A percentile compares a stretch with the other conserved stretches of the same genome.
These are phyloP conservation scores for Penicillium macrosclerotiorum DNA, from an alignment of 495 filamentous ascomycete genomes.

Conservation along the genomic window DNA sequence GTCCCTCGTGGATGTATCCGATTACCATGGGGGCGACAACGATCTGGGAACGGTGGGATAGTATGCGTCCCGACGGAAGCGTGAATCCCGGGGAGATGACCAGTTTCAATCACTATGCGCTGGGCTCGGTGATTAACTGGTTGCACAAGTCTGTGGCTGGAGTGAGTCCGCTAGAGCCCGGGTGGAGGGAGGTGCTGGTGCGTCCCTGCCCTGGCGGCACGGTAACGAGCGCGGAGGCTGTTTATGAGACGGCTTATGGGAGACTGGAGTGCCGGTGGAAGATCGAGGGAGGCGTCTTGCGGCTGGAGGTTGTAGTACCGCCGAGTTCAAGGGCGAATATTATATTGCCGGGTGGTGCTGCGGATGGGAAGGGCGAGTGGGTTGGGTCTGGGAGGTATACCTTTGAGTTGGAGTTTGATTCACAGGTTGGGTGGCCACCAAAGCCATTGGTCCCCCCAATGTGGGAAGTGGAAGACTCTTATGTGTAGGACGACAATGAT, in stretches of 20 bases:
- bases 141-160: conserved; percentile 28
- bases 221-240: conserved; percentile 17
- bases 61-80: conserved; percentile 45
- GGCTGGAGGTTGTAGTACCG: conserved; percentile 25
- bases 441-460: conserved; percentile 18
- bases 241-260: conserved; percentile 30
- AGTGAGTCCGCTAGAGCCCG: conserved; percentile 16
- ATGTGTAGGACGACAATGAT: no score
- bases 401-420: conserved; percentile 11
- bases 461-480: conserved; percentile 7
- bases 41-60: conserved; percentile 59
- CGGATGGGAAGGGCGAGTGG: conserved; percentile 1
- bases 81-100: conserved; percentile 55
- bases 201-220: conserved; percentile 27
- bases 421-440: conserved; percentile 15
- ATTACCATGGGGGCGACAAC: conserved; percentile 52
- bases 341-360: conserved; percentile 17
- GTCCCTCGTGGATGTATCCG: conserved; percentile 52
- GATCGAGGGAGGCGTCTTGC: conserved; percentile 12
- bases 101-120: conserved; percentile 54
- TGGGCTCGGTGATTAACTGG: conserved; percentile 41
- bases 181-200: conserved; percentile 28
- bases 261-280: conserved; percentile 23
- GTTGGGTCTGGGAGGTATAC: conserved; percentile 22
- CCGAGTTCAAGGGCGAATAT: conserved; percentile 26